A percentile compares a stretch with the other conserved stretches of the same genome.
Conservation (phyloP, 2,329 filamentous ascomycete species). For the Neopestalotiopsis sp. region DNA sequence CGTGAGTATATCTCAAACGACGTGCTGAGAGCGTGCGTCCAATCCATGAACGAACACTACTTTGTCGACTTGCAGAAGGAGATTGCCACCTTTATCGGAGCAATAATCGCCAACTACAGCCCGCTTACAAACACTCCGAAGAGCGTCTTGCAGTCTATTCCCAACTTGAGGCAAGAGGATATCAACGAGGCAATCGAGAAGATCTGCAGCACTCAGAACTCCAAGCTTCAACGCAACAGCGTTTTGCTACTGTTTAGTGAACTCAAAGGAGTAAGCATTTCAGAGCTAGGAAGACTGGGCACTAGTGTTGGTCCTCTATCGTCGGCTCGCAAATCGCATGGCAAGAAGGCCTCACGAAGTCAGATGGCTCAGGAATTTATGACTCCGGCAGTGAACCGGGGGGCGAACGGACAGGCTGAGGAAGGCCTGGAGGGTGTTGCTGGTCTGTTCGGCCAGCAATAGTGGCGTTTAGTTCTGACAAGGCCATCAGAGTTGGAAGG, state of each 20-base stretch:
- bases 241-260: conserved; percentile 86
- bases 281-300: conserved; percentile 86
- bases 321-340: conserved; percentile 25
- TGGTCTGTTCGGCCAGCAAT: conserved; percentile 49
- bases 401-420: conserved; percentile 43
- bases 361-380: conserved; percentile 73
- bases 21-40: conserved; percentile 88
- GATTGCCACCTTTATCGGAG: conserved; percentile 84
- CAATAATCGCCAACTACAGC: conserved; percentile 80
- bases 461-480: neutral
- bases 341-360: conserved; percentile 52
- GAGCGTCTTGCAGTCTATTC: conserved; percentile 78
- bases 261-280: conserved; percentile 88
- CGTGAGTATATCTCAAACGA: conserved; percentile 90
- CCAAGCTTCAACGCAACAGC: conserved; percentile 79
- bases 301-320: conserved; percentile 51
- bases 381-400: conserved; percentile 46
- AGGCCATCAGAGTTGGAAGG: neutral
- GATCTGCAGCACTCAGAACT: conserved; percentile 63
- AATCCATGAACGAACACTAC: conserved; percentile 90
- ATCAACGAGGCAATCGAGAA: conserved; percentile 70
- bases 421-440: conserved; percentile 62
- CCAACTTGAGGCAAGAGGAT: conserved; percentile 72
- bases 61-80: conserved; percentile 97
- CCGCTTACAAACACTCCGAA: conserved; percentile 72